phyloP scores from a whole-genome alignment of 495 filamentous ascomycete genomes.

The Aspergillus sclerotioniger region DNA sequence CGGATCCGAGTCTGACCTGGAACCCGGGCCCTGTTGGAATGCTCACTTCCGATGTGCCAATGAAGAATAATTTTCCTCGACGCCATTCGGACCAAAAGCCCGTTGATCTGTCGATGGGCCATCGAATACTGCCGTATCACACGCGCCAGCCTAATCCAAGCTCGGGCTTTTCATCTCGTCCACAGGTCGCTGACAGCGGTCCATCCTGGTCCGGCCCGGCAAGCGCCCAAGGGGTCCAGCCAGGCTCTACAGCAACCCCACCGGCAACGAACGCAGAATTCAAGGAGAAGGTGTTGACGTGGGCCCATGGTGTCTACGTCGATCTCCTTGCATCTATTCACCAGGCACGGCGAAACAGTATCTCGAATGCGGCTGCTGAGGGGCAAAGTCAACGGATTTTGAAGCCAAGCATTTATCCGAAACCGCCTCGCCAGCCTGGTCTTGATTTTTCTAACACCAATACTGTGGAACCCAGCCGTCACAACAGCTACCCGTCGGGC shows the following conservation, averaged over 20 bases:
- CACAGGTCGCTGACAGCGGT: constrained; percentile 17
- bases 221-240: constrained; percentile 23
- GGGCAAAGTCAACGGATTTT: constrained; percentile 36
- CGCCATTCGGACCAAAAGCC: constrained; percentile 40
- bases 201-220: constrained; percentile 29
- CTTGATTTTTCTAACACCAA: constrained; percentile 40
- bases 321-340: constrained; percentile 79
- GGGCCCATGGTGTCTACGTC: constrained; percentile 85
- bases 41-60: constrained; percentile 24
- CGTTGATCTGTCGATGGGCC: constrained; percentile 19
- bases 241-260: constrained; percentile 18
- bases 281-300: constrained; percentile 77
- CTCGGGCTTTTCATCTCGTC: constrained; percentile 21
- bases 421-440: constrained; percentile 55
- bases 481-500: constrained; percentile 42
- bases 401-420: constrained; percentile 62
- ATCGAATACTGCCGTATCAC: constrained; percentile 36
- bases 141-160: constrained; percentile 20
- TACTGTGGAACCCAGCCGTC: constrained; percentile 32
- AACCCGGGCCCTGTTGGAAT: constrained; percentile 28
- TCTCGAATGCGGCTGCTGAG: constrained; percentile 33
- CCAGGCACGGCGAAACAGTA: constrained; percentile 50
- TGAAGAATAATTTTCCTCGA: constrained; percentile 42
- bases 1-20: constrained; percentile 33
- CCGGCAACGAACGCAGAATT: constrained; percentile 56